A percentile compares a stretch with the other conserved stretches of the same genome.
These are phyloP conservation scores for Sporothrix phasma DNA, from an alignment of 2,329 filamentous ascomycete species.

Conservation along the genomic window DNA sequence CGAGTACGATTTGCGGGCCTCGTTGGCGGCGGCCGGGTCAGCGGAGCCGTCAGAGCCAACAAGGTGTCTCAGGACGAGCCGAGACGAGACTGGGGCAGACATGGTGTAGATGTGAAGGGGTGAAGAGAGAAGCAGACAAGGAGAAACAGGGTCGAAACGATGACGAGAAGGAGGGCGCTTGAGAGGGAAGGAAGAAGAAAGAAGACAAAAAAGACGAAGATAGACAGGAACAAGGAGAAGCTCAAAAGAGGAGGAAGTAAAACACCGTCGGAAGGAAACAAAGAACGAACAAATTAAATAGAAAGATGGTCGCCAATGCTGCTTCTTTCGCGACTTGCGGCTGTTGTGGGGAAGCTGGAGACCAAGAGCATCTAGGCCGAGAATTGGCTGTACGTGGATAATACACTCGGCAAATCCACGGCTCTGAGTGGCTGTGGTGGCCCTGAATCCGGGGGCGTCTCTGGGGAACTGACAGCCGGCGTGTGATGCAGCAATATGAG, in stretches of 20 bases:
- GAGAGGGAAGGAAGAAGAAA: not conserved
- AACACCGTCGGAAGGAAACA: not conserved
- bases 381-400: not conserved
- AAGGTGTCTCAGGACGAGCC: conserved; percentile 46
- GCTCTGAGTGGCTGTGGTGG: not conserved
- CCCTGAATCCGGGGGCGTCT: not conserved
- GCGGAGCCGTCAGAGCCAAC: conserved; percentile 22
- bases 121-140: not conserved
- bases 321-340: not conserved
- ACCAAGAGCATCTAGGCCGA: not conserved
- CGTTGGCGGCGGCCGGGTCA: conserved; percentile 25
- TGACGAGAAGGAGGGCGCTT: not conserved
- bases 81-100: conserved; percentile 56
- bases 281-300: not conserved
- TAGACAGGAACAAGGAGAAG: not conserved
- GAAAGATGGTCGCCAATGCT: not conserved
- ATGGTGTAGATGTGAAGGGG: conserved; percentile 33
- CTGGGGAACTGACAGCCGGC: not conserved
- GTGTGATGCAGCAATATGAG: no score
- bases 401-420: not conserved
- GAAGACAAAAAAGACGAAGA: not conserved
- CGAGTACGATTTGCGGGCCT: conserved; percentile 7
- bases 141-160: not conserved
- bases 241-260: not conserved
- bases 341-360: not conserved